phyloP scores from a whole-genome alignment of 371 early-diverging fungal species.

The Mucor saturninus region DNA sequence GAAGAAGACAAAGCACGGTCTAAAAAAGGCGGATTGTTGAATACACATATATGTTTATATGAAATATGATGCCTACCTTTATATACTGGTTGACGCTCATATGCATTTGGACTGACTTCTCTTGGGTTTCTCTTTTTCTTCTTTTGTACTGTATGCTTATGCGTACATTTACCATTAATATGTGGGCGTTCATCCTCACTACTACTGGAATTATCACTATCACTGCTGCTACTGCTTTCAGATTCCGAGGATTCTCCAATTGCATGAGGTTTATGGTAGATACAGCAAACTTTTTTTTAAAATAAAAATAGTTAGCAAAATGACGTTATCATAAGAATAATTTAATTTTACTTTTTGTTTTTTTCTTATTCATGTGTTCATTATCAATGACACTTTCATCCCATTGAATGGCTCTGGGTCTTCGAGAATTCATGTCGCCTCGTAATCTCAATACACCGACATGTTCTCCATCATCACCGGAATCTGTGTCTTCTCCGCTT shows the following conservation, averaged over 20 bases:
- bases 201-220: slow-evolving; percentile 41
- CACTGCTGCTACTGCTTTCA: slow-evolving; percentile 46
- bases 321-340: slow-evolving; percentile 26
- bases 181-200: slow-evolving; percentile 31
- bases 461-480: slow-evolving; percentile 29
- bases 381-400: slow-evolving; percentile 86
- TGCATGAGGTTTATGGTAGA: slow-evolving; percentile 75
- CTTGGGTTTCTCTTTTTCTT: slow-evolving; percentile 50
- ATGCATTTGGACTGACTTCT: slow-evolving; percentile 68
- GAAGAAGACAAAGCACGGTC: slow-evolving; percentile 13
- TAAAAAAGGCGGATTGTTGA: neutral
- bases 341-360: slow-evolving; percentile 81
- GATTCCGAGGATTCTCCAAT: slow-evolving; percentile 77
- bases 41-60: neutral
- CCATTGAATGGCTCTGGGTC: slow-evolving; percentile 75
- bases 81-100: slow-evolving; percentile 71
- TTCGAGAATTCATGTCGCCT: slow-evolving; percentile 53
- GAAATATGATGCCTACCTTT: slow-evolving; percentile 29
- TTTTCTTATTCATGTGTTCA: slow-evolving; percentile 83
- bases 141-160: slow-evolving; percentile 25
- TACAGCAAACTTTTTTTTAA: slow-evolving; percentile 79
- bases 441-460: slow-evolving; percentile 57
- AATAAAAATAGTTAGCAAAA: slow-evolving; percentile 34
- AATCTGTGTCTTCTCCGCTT: slow-evolving; percentile 10
- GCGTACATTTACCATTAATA: slow-evolving; percentile 34